Conservation (phyloP, 73 alveolate genomes). For the Uronychia binucleata region DNA sequence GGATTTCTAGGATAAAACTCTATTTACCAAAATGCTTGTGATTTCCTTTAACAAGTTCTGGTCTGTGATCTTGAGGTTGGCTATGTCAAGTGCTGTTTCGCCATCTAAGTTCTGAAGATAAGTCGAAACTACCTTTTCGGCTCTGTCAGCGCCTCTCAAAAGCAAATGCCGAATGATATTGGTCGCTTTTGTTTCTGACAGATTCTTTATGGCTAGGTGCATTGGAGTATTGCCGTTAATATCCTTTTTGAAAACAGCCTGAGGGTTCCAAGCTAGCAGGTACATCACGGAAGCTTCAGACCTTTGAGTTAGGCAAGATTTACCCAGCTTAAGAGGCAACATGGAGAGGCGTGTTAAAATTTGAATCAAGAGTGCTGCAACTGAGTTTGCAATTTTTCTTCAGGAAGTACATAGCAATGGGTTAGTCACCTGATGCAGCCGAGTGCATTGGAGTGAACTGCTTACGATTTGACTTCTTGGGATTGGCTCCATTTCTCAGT, state of each 20-base stretch:
- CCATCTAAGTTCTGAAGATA: conserved; percentile 85
- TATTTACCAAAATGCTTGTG: background rate
- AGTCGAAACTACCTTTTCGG: no score
- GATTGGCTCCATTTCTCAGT: conserved; percentile 30
- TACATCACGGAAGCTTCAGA: conserved; percentile 63
- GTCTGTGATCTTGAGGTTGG: conserved; percentile 45
- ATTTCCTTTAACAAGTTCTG: background rate
- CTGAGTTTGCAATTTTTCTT: conserved; percentile 31
- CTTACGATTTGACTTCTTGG: conserved; percentile 41
- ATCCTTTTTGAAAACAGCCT: conserved; percentile 64
- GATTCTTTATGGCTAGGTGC: conserved; percentile 77
- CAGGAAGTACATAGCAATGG: conserved; percentile 65
- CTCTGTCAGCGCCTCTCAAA: conserved; percentile 80
- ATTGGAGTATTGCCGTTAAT: conserved; percentile 83
- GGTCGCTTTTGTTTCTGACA: conserved; percentile 50
- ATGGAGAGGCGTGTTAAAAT: background rate
- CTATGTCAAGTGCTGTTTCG: conserved; percentile 72
- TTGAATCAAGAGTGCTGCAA: background rate
- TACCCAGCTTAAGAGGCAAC: conserved; percentile 36
- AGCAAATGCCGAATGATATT: conserved; percentile 77
- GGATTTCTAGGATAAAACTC: background rate
- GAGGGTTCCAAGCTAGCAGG: conserved; percentile 74
- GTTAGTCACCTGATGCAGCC: conserved; percentile 66
- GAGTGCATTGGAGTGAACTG: conserved; percentile 71
- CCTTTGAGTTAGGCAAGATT: background rate